Evolutionary conservation across 108 stramenopile genomes (phyloP), one percentile per base, ranked within the genome.

Genomic region (Nitzschia inconspicua): DNA sequence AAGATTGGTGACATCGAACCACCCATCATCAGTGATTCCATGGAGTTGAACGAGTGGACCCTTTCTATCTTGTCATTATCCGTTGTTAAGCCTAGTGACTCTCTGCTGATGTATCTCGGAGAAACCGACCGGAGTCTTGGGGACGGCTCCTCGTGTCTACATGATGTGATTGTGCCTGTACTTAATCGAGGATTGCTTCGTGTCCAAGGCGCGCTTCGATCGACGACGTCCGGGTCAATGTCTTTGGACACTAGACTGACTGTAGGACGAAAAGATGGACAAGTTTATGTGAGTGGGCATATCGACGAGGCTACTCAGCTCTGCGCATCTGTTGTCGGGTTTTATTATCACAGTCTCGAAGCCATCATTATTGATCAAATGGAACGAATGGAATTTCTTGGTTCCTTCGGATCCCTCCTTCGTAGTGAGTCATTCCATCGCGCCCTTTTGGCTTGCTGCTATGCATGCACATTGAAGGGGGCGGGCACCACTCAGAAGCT

Each of bases 41-140:
- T 66, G 44, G 73, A 74, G 47, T 23, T 74, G 32, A 74, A 60
- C 27, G 73, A 74, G 57, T 74, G 73, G 73, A 67, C 66, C 1
- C 31, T 74, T 6, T 62, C 73, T 8, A 31, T 74, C 0, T 39
- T 74, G 28, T 60, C 43, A 34, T 25, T 67, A 14, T 60, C 71
- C 1, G n/a, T 32, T 1, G 32, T 66, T 20, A 32, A 54, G 42
- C 73, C 73, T 4, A 61, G 60, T 28, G 51, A 42, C 20, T 36
- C 18, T 10, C 43, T 74, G 27, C 5, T 47, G 7, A 11, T 29
- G 6, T 62, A 49, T 22, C 39, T 52, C 43, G 49, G 30, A 42
- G 53, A 30, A 16, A 47, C 44, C 28, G 53, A 54, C 23, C 28
- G 30, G 14, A 54, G n/a, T 9, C 3, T 25, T 22, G 46, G 37